phyloP scores from a whole-genome alignment of 306 rosid genomes.

The Sesbania bispinosa region DNA sequence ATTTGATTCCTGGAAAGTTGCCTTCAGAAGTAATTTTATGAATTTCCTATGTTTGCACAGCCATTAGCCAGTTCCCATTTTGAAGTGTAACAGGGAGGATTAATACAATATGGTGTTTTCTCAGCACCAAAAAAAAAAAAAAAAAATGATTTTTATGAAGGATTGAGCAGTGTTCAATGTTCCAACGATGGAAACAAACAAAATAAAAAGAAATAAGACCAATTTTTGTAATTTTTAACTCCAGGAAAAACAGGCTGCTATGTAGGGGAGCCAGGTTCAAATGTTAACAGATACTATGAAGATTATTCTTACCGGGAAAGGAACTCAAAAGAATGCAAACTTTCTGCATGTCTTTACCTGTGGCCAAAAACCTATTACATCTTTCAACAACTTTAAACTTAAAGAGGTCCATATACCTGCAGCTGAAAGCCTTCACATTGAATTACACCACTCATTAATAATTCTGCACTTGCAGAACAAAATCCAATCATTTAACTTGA shows the following conservation, averaged over 20 bases:
- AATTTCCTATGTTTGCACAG: neutral
- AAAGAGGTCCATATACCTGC: conserved; percentile 1
- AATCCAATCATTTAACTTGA: neutral
- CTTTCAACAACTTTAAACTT: neutral
- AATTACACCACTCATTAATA: neutral
- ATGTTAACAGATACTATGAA: neutral
- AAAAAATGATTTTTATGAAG: neutral
- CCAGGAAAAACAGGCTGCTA: neutral
- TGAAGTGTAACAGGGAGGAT: neutral
- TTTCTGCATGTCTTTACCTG: neutral
- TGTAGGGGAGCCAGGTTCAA: neutral
- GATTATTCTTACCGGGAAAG: neutral
- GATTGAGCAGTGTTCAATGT: neutral
- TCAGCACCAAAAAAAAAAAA: neutral
- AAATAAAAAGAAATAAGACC: neutral
- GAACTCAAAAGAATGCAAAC: neutral
- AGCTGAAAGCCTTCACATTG: neutral
- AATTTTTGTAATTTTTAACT: neutral
- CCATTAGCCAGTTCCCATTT: neutral
- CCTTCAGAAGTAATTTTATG: neutral
- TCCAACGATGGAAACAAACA: neutral
- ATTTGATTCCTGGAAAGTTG: neutral
- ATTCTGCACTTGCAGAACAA: neutral
- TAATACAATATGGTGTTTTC: neutral
- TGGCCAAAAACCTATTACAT: neutral